Base-by-base conservation (phyloP, 352 stramenopile species). In the Pythium pyrilobum region DNA sequence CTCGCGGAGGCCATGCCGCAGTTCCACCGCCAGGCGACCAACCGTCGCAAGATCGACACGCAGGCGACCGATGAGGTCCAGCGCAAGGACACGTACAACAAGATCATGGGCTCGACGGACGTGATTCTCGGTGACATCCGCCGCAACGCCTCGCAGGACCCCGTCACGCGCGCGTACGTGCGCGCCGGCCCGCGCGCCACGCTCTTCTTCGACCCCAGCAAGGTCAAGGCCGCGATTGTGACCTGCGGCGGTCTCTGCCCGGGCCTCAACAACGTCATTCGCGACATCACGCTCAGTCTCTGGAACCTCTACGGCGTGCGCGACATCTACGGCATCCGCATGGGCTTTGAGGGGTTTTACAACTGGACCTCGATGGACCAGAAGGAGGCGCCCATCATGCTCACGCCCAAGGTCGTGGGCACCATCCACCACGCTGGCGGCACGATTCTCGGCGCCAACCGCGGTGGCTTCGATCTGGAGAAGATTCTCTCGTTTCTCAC, bases 201-300 rank as follows among this genome's bases (percentile, higher is more conserved):
- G 47, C 72, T 92, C n/a, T 92, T 75, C 65, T 94, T 91, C 38
- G 76, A 92, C 52, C 83, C 83, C 7, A 25, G 65, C 8, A 72
- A 80, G 42, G 82, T 96, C 31, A 88, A 92, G 62, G 90, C 85
- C 10, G 91, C 88, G 21, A 94, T 98, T 47, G 88, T 97, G 28
- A 98, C 91, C 13, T 97, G 89, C 64, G 90, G 92, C 37, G 95
- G 95, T 3, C 72, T 98, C 23, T 98, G 94, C 59, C 97, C 97
- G 16, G 97, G 97, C 6, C 75, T 99, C n/a, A 99, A 99, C 76
- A 98, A 98, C 69, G 93, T 99, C 24, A 93, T 99, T 56, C 86
- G 95, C 51, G 95, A 99, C 67, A 90, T 99, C 54, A 97, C 94
- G 11, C 82, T 97, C 11, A 91, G 88, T 10, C 68, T 99, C 15